These are phyloP conservation scores for Turnera subulata DNA, from an alignment of 345 rosid genomes.

Conservation along the genomic window DNA sequence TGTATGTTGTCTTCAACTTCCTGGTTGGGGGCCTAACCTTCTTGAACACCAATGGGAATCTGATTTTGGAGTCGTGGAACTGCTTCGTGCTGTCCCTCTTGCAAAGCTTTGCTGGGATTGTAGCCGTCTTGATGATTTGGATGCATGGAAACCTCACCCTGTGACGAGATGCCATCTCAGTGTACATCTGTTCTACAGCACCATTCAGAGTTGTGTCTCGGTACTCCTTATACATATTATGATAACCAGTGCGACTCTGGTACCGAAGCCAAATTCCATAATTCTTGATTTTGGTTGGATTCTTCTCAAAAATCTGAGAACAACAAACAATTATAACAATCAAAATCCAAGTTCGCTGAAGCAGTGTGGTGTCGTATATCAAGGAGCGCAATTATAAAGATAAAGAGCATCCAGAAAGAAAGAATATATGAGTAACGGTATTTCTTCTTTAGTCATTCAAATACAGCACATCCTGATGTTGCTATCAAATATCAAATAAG, in stretches of 20 bases:
- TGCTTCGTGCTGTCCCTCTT: constrained; percentile 65
- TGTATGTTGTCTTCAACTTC: constrained; percentile 62
- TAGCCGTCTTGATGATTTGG: constrained; percentile 66
- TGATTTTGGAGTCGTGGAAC: constrained; percentile 59
- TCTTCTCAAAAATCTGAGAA: constrained; percentile 57
- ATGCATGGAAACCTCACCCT: constrained; percentile 63
- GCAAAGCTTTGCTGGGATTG: constrained; percentile 59
- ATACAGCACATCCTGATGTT: no score
- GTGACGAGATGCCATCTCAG: constrained; percentile 64
- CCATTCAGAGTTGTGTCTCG: constrained; percentile 57
- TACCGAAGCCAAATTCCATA: constrained; percentile 58
- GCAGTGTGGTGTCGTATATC: no score
- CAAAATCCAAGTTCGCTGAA: not conserved
- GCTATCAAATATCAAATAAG: no score
- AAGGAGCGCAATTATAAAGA: no score
- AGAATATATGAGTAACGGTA: no score
- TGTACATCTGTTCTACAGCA: constrained; percentile 68
- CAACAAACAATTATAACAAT: no score
- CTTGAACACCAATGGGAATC: constrained; percentile 60
- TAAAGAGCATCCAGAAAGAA: no score
- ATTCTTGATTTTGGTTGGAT: constrained; percentile 56
- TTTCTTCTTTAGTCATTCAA: no score
- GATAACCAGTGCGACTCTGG: constrained; percentile 61
- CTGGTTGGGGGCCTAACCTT: constrained; percentile 63
- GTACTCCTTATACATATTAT: constrained; percentile 70